A percentile compares a stretch with the other conserved stretches of the same genome.
phyloP scores from a whole-genome alignment of 1,139 yeast species.

The Diutina catenulata region DNA sequence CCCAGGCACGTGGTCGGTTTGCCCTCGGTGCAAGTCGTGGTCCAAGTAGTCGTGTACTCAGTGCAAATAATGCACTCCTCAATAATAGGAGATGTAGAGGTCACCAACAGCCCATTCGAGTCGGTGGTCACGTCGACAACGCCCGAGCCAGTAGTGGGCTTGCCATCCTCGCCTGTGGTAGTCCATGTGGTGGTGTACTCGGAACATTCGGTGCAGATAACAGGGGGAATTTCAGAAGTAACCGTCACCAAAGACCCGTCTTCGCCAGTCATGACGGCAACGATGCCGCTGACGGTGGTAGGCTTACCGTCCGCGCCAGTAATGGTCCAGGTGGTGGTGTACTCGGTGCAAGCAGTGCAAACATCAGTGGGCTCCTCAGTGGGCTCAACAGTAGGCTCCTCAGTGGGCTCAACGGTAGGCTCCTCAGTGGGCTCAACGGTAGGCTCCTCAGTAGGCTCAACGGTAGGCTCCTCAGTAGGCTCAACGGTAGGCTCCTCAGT shows the following conservation, averaged over 20 bases:
- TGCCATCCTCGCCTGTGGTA: not conserved
- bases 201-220: not conserved
- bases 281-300: not conserved
- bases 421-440: too few species aligned
- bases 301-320: slow-evolving; percentile 2
- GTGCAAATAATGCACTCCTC: not conserved
- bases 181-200: slow-evolving; percentile 2
- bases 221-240: not conserved
- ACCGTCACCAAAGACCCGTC: not conserved
- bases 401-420: too few species aligned
- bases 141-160: not conserved
- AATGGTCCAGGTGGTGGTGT: not conserved
- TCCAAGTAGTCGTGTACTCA: slow-evolving; percentile 3
- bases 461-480: too few species aligned
- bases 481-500: too few species aligned
- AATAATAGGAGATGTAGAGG: not conserved
- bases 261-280: not conserved
- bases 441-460: too few species aligned
- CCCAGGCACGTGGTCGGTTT: not conserved
- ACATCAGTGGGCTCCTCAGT: too few species aligned
- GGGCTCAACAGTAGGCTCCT: too few species aligned
- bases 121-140: slow-evolving; percentile 2
- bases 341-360: not conserved
- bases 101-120: not conserved
- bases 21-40: not conserved